These are phyloP conservation scores for Ascomycota sp. DNA, from an alignment of 2,329 filamentous ascomycete genomes.

Conservation along the genomic window DNA sequence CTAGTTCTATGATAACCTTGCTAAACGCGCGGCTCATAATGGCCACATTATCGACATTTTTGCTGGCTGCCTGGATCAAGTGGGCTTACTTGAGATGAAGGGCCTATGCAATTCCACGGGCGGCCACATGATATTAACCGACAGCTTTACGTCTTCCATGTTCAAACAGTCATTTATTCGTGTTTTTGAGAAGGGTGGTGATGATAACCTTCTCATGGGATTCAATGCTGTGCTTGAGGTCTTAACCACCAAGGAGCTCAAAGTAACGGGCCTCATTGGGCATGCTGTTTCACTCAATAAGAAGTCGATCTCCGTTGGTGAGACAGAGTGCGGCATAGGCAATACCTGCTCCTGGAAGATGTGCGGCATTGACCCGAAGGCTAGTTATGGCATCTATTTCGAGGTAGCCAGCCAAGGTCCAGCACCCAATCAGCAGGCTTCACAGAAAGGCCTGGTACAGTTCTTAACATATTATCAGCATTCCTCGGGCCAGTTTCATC, in stretches of 20 bases:
- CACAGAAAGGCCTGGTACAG: constrained; percentile 89
- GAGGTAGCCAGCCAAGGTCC: constrained; percentile 91
- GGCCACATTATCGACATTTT: constrained; percentile 97
- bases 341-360: constrained; percentile 99
- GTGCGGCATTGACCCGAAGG: constrained; percentile 87
- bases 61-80: constrained; percentile 90
- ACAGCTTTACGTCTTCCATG: constrained; percentile 97
- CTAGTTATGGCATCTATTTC: constrained; percentile 93
- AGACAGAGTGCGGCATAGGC: constrained; percentile 94
- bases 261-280: constrained; percentile 91
- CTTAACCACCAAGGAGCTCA: constrained; percentile 90
- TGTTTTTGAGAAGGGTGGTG: constrained; percentile 88
- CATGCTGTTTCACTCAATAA: constrained; percentile 95
- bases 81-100: constrained; percentile 96
- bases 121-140: constrained; percentile 93
- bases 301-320: constrained; percentile 89
- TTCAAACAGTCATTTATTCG: constrained; percentile 97
- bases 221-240: constrained; percentile 96
- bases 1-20: constrained; percentile 83
- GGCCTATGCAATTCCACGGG: constrained; percentile 88
- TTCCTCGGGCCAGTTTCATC: constrained; percentile 85
- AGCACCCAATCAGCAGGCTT: constrained; percentile 64
- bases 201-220: constrained; percentile 90
- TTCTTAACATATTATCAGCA: constrained; percentile 98
- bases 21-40: constrained; percentile 88